Base-by-base conservation (phyloP, 805 yeast genomes). In the Saccharomycopsis sp. region DNA sequence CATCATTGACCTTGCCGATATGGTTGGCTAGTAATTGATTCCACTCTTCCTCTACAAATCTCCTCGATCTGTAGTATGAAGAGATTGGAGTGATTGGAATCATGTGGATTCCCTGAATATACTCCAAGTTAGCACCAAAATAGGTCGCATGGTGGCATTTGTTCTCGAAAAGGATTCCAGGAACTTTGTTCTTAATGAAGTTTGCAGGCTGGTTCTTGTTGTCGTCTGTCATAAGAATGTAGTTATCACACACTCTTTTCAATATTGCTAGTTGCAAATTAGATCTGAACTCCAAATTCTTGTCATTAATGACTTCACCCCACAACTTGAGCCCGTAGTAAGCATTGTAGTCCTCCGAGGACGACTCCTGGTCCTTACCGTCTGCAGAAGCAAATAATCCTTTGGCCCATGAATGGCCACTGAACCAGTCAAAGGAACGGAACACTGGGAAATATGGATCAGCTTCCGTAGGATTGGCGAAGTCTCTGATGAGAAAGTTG, bases 321-420 rank as follows among this genome's bases (percentile, higher is more conserved):
- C 83, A 85, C 40, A 87, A 69, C 65, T 83, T 84, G 73, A 85
- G 74, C 1, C 85, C 90, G 66, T 84, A 84, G 2, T 81, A 78
- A 56, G 85, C 83, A 66, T 87, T 86, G 62, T 85, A 85, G 68
- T 87, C 91, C 67, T 87, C 91, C 12, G 88, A 82, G 20, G 83
- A 79, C 0, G 88, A 82, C 69, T 87, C 91, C 68, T 87, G 83
- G 68, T 86, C 88, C 63, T 84, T 84, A 29, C 92, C 91, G 69
- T 87, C 91, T 5, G 87, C 88, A 61, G 84, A 77, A 37, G 81
- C 77, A 64, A 80, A 83, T 18, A 86, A 74, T 1, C 92, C 91
- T 65, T 83, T 84, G 0, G 91, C 92, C 81, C 86, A 85, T 0
- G 91, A 84, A 67, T 87, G 91, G 0, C 92, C 92, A 64, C 79